These are phyloP conservation scores for Botrytis pseudocinerea DNA, from an alignment of 2,329 filamentous ascomycete species.

Conservation along the genomic window DNA sequence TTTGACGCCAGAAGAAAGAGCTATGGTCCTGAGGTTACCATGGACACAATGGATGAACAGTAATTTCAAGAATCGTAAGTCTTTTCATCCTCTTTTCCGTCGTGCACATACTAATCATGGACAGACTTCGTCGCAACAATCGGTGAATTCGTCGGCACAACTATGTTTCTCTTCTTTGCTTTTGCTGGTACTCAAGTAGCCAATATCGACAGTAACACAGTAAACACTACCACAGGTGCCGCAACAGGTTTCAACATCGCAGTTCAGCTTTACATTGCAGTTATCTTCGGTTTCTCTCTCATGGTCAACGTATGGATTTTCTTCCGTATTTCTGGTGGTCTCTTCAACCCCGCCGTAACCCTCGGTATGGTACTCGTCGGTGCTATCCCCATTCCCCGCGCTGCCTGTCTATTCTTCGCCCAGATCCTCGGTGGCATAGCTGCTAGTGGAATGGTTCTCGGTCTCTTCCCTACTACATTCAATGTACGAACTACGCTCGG, in stretches of 20 bases:
- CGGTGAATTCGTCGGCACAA: conserved; percentile 41
- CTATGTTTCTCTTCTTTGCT: conserved; percentile 43
- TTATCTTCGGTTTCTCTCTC: conserved; percentile 44
- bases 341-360: conserved; percentile 53
- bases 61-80: conserved; percentile 45
- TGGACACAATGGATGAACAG: conserved; percentile 51
- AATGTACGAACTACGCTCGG: conserved; percentile 47
- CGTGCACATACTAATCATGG: neutral
- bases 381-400: conserved; percentile 40
- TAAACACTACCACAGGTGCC: conserved; percentile 7
- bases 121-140: conserved; percentile 37
- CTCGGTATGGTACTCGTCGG: conserved; percentile 44
- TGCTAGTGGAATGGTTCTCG: conserved; percentile 43
- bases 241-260: conserved; percentile 35
- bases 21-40: conserved; percentile 48
- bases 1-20: conserved; percentile 45
- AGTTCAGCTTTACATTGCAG: conserved; percentile 43
- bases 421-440: conserved; percentile 43
- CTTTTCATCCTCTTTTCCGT: neutral
- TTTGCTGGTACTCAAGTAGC: conserved; percentile 40
- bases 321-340: conserved; percentile 52
- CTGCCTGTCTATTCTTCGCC: conserved; percentile 39
- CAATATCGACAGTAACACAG: conserved; percentile 32
- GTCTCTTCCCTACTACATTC: conserved; percentile 45
- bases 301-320: conserved; percentile 58